Base-by-base conservation (phyloP, 345 rosid species). In the Lenwebbia sp. region DNA sequence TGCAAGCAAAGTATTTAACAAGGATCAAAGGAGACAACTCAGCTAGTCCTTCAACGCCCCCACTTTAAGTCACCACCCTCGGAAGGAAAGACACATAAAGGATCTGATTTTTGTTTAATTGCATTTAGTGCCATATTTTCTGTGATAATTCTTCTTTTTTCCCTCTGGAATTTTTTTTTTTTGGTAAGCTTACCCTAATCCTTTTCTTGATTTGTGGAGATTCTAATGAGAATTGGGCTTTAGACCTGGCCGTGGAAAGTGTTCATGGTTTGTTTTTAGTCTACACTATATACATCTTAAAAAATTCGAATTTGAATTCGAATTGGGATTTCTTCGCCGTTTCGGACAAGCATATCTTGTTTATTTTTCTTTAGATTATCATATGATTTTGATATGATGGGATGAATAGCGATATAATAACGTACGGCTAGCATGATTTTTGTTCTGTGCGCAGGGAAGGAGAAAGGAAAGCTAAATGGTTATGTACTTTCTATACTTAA, bases 1-100 rank as follows among this genome's bases (percentile, higher is more conserved):
- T 83, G 84, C 58, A 83, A 83, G 84, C 14, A 83, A 53, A 51
- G 58, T 83, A 83, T 51, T 83, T 49, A 28, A 9, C 57, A 28
- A 10, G 54, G 58, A 9, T 47, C 47, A 70, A 37, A 33, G 15
- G 33, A 40, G 44, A 51, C 84, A 83, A 21, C 58, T 30, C 37
- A 52, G 58, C 84, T 28, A 37, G 4, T 9, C 25, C 26, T 17
- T 52, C 57, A 19, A 17, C 26, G 44, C 47, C 47, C 44, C 47
- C 4, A 1, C n/a, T 51, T 51, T 52, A 70, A 70, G 81, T 10
- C 81, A 70, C 81, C 13, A 70, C 4, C 47, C 47, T 17, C 2
- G 25, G 26, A 70, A 70, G 47, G 47, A 70, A 70, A 70, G 81
- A 22, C 47, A 5, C 47, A 9, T 4, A 4, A 70, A 70, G 47